A percentile compares a stretch with the other conserved stretches of the same genome.
Conservation (phyloP, 176 grass and related monocot genomes). For the bread wheat (Triticum aestivum) region DNA sequence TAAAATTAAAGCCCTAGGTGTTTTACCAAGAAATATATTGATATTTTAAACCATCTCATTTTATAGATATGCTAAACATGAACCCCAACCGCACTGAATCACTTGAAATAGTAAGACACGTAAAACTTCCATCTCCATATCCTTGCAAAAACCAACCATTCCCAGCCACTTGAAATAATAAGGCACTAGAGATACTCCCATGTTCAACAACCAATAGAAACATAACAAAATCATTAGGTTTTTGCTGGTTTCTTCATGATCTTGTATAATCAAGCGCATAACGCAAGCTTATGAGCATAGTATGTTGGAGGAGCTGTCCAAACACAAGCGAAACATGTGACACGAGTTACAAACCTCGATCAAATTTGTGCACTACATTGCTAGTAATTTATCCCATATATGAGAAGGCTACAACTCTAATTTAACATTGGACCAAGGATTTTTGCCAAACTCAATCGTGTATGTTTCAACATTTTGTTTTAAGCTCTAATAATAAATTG, state of each 20-base stretch:
- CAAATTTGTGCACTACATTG: not conserved
- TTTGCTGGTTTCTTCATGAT: constrained; percentile 3
- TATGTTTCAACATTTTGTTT: not conserved
- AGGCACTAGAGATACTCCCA: not conserved
- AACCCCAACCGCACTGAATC: not conserved
- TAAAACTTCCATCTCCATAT: not conserved
- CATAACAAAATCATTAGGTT: not conserved
- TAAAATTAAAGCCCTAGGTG: too few relatives aligned
- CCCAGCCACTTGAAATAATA: not conserved
- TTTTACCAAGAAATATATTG: too few relatives aligned
- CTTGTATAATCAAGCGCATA: constrained; percentile 57
- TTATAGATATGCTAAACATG: not conserved
- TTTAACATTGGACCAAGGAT: too few relatives aligned
- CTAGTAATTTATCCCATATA: not conserved
- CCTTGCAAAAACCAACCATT: not conserved
- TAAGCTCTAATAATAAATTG: too few relatives aligned
- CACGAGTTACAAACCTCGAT: too few relatives aligned
- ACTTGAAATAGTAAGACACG: too few relatives aligned
- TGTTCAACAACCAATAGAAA: not conserved
- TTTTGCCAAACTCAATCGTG: too few relatives aligned
- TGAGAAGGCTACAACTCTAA: too few relatives aligned
- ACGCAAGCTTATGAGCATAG: constrained; percentile 66
- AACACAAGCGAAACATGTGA: not conserved
- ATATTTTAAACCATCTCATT: too few relatives aligned
- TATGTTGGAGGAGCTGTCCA: constrained; percentile 31